Base-by-base conservation (phyloP, 352 stramenopile genomes). In the Phytophthora pistaciae region DNA sequence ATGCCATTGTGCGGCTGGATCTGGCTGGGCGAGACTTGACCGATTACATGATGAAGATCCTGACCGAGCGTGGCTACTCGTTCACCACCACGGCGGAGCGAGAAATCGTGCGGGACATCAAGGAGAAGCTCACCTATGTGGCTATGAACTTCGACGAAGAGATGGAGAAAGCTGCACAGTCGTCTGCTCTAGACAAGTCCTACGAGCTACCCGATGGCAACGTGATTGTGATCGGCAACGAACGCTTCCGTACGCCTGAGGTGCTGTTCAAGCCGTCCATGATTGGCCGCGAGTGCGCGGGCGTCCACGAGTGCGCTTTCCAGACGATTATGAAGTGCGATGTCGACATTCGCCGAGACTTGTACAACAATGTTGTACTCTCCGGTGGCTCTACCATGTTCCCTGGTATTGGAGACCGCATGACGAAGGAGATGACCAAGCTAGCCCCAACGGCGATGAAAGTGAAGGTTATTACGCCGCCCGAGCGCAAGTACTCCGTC, bases 141-240 rank as follows among this genome's bases (percentile, higher is more conserved):
- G 95, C 96, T 20, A 69, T 98, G n/a, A 91, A 99, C 78, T 98
- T 97, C 65, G 93, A 99, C 70, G 74, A 92, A 64, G 96, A 99
- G 80, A 94, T 98, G 87, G 96, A 98, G 84, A 98, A 85, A 44
- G 94, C 95, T 18, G 65, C 74, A 21, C 70, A 89, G 49, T 84
- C 83, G 21, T 85, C 80, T 14, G 73, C 66, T 20, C 80, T 99
- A 46, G 96, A 99, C 66, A 99, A 99, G 83, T 92, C 73, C 3
- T 99, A 99, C 80, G 96, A 99, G 68, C 83, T 99, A 56, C 97
- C 97, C 13, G 97, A 99, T 85, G 96, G 96, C 38, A 98, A 98
- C 79, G 96, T 99, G n/a, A 98, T 99, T 82, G 95, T 98, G 25
- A 98, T 99, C 72, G 96, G 96, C 68, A 98, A 98, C 76, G 96